These are phyloP conservation scores for Pythium aristosporum DNA, from an alignment of 352 stramenopile genomes.

Conservation along the genomic window DNA sequence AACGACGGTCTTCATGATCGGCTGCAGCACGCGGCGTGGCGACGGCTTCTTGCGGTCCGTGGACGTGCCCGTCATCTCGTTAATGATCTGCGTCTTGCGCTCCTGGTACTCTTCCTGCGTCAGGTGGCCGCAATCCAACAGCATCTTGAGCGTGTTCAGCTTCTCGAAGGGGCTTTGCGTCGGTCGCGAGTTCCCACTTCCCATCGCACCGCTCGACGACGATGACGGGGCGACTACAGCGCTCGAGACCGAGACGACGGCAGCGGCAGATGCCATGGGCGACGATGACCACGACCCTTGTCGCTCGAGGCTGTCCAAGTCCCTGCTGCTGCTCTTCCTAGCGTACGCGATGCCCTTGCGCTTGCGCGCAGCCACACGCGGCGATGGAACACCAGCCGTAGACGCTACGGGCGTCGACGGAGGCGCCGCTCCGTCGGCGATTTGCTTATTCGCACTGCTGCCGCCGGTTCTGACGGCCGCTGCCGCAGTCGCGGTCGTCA, in stretches of 20 bases:
- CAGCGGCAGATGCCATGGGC: neutral
- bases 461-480: neutral
- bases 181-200: neutral
- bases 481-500: neutral
- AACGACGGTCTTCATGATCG: slow-evolving; percentile 80
- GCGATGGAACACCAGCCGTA: neutral
- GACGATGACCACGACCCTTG: neutral
- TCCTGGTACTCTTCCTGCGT: slow-evolving; percentile 80
- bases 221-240: slow-evolving; percentile 2
- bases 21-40: slow-evolving; percentile 45
- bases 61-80: slow-evolving; percentile 83
- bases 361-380: slow-evolving; percentile 1
- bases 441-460: slow-evolving; percentile 4
- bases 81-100: slow-evolving; percentile 86
- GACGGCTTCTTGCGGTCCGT: slow-evolving; percentile 61
- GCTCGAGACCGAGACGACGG: slow-evolving; percentile 5
- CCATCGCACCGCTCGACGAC: neutral
- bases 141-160: slow-evolving; percentile 81
- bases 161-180: slow-evolving; percentile 76
- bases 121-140: slow-evolving; percentile 76
- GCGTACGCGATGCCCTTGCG: slow-evolving; percentile 20
- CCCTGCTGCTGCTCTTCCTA: slow-evolving; percentile 18
- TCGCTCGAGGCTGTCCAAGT: slow-evolving; percentile 18
- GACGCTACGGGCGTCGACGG: too few species aligned
- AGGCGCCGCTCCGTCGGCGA: too few species aligned